Percentiles rank a stretch among this genome's conserved stretches.
These are phyloP conservation scores for Phytophthora boehmeriae DNA, from an alignment of 352 stramenopile genomes.

Conservation along the genomic window DNA sequence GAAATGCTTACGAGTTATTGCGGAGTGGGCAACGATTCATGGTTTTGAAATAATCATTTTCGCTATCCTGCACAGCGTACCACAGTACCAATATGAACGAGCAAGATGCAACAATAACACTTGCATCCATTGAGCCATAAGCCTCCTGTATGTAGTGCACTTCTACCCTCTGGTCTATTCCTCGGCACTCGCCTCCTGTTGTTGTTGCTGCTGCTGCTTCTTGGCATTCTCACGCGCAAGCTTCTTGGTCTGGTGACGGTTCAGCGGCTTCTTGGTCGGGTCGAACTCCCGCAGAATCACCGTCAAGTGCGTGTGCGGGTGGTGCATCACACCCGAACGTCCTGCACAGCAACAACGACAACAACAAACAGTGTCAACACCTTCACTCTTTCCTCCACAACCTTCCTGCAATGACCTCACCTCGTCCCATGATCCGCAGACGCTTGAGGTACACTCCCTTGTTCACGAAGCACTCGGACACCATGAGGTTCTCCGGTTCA, in stretches of 20 bases:
- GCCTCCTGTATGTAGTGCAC: slow-evolving; percentile 12
- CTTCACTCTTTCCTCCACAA: background rate
- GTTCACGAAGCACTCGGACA: slow-evolving; percentile 87
- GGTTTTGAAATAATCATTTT: no score
- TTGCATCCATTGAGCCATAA: background rate
- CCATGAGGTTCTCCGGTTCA: slow-evolving; percentile 82
- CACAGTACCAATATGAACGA: no score
- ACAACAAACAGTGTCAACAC: slow-evolving; percentile 7
- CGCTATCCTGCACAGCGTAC: no score
- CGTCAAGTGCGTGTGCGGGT: slow-evolving; percentile 81
- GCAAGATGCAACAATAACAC: slow-evolving; percentile 3
- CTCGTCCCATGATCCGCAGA: slow-evolving; percentile 85
- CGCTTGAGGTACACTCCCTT: slow-evolving; percentile 87
- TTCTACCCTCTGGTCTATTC: slow-evolving; percentile 43
- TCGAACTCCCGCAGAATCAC: slow-evolving; percentile 83
- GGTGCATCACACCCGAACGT: slow-evolving; percentile 84
- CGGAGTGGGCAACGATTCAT: no score
- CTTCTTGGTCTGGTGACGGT: slow-evolving; percentile 81
- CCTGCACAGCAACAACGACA: slow-evolving; percentile 39
- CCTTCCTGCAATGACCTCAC: slow-evolving; percentile 29
- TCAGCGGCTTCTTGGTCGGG: slow-evolving; percentile 75
- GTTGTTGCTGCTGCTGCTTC: slow-evolving; percentile 28
- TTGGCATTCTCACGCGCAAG: slow-evolving; percentile 58
- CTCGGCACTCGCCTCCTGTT: slow-evolving; percentile 23
- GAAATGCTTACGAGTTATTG: no score